Conservation (phyloP, 768 basidiomycete species). For the Roridomyces roridus region DNA sequence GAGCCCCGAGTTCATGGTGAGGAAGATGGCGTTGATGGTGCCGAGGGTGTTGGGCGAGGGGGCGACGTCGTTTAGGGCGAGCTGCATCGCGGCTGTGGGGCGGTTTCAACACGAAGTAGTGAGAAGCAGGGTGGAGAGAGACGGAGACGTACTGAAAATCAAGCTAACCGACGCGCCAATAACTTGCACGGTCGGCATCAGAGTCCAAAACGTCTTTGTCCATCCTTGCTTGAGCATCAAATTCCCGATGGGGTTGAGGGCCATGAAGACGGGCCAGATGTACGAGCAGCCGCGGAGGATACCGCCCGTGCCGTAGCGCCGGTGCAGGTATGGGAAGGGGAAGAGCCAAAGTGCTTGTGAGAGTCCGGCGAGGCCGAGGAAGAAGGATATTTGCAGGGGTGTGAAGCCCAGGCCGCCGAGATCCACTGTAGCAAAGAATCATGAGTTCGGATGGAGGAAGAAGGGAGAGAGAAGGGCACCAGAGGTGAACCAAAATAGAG, state of each 20-base stretch:
- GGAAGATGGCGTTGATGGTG: conserved; percentile 10
- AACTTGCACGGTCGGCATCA: conserved; percentile 4
- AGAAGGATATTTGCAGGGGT: conserved; percentile 13
- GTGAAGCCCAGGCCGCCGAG: conserved; percentile 10
- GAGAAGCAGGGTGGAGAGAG: background rate
- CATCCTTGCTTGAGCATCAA: conserved; percentile 10
- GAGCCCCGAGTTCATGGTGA: conserved; percentile 1
- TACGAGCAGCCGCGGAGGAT: background rate
- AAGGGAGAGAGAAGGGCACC: background rate
- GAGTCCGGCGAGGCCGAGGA: conserved; percentile 10
- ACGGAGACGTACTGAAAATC: conserved; percentile 5
- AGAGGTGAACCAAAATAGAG: conserved; percentile 12
- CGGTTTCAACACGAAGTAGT: background rate
- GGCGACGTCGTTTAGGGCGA: conserved; percentile 12
- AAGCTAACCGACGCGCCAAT: conserved; percentile 4
- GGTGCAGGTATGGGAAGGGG: conserved; percentile 6
- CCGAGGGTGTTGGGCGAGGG: conserved; percentile 9
- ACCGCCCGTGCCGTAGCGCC: conserved; percentile 7
- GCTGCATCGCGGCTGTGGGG: conserved; percentile 8
- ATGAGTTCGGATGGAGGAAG: conserved; percentile 1
- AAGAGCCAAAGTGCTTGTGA: conserved; percentile 13
- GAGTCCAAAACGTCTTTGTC: conserved; percentile 7
- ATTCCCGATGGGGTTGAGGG: conserved; percentile 2
- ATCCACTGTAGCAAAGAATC: background rate
- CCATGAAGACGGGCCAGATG: conserved; percentile 6